Conservation (phyloP, 257 asterid genomes). For the Petunia axillaris region DNA sequence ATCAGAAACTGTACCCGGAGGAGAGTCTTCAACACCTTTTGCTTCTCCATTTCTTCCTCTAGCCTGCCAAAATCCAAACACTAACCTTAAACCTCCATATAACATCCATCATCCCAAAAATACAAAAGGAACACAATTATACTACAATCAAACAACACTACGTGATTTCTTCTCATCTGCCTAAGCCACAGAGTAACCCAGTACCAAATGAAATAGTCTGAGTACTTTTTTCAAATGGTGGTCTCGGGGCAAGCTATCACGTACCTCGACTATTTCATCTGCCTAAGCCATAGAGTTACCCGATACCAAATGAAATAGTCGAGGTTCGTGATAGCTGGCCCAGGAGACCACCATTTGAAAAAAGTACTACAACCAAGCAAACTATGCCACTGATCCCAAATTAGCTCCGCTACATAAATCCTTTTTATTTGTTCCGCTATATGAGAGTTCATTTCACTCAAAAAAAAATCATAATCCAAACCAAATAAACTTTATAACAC, state of each 20-base stretch:
- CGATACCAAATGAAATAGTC: too few species aligned
- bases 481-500: slow-evolving; percentile 19
- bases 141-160: not conserved
- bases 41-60: slow-evolving; percentile 51
- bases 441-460: not conserved
- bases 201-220: too few species aligned
- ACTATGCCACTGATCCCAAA: not conserved
- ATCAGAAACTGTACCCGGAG: slow-evolving; percentile 56
- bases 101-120: slow-evolving; percentile 28
- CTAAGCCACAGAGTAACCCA: too few species aligned
- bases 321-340: too few species aligned
- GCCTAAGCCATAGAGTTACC: too few species aligned
- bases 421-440: not conserved
- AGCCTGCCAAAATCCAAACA: slow-evolving; percentile 64
- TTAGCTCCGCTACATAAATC: not conserved
- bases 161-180: too few species aligned
- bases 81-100: slow-evolving; percentile 33
- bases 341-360: slow-evolving; percentile 14
- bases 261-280: too few species aligned
- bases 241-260: too few species aligned
- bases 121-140: slow-evolving; percentile 30
- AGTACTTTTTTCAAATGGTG: too few species aligned
- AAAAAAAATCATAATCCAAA: not conserved
- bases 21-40: slow-evolving; percentile 52
- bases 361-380: not conserved